phyloP scores from a whole-genome alignment of 23 red algal species.

The Porphyridium purpureum region DNA sequence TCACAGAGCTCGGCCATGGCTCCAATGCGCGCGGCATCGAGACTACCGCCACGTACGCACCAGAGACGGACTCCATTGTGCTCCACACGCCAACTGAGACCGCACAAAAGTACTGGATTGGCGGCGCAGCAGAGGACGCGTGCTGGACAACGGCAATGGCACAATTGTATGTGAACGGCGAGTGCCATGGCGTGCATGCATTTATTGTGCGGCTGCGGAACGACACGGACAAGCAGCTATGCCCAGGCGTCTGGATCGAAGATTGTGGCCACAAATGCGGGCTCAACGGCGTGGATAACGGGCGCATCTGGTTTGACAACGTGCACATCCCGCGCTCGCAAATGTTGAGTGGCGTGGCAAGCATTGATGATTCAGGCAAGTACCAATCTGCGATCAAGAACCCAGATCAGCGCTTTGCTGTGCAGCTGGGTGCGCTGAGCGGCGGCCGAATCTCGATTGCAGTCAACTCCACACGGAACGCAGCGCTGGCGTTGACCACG shows the following conservation, averaged over 20 bases:
- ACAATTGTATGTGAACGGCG: slow-evolving; percentile 28
- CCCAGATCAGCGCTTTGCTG: slow-evolving; percentile 65
- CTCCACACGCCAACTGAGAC: slow-evolving; percentile 67
- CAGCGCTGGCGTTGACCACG: slow-evolving; percentile 56
- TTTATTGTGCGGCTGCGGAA: slow-evolving; percentile 68
- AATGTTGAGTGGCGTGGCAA: slow-evolving; percentile 29
- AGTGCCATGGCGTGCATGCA: slow-evolving; percentile 56
- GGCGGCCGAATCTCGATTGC: slow-evolving; percentile 83
- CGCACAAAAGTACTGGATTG: slow-evolving; percentile 94
- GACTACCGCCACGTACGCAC: slow-evolving; percentile 64
- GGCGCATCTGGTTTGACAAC: slow-evolving; percentile 93
- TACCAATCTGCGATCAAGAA: slow-evolving; percentile 45
- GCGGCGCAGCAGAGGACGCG: slow-evolving; percentile 62
- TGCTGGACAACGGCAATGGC: slow-evolving; percentile 65
- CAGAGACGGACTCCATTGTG: slow-evolving; percentile 14
- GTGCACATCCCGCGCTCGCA: slow-evolving; percentile 36
- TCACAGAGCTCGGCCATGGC: slow-evolving; percentile 92
- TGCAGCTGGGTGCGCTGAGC: slow-evolving; percentile 59
- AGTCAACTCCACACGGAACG: slow-evolving; percentile 16
- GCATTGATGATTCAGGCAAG: slow-evolving; percentile 31
- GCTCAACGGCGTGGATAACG: slow-evolving; percentile 97
- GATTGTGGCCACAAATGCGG: slow-evolving; percentile 83
- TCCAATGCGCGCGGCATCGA: slow-evolving; percentile 89
- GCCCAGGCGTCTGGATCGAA: slow-evolving; percentile 29
- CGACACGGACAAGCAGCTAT: slow-evolving; percentile 7